A percentile compares a stretch with the other conserved stretches of the same genome.
Evolutionary conservation across 768 basidiomycete species (phyloP).

Genomic region (Leccinum fibrillosum): DNA sequence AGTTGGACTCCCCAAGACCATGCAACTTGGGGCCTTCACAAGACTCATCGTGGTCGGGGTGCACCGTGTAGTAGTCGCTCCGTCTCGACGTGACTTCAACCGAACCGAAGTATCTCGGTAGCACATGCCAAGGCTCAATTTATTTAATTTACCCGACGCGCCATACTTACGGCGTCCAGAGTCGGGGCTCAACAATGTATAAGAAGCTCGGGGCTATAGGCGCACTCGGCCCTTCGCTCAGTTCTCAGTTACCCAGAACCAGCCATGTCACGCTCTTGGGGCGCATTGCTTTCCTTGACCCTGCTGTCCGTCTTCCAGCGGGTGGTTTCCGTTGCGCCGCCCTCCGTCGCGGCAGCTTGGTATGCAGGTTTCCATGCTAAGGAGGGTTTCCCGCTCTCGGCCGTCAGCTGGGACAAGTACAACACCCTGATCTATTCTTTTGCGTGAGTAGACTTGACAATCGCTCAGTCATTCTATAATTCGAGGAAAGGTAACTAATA

Average conservation of each 20-base stretch:
- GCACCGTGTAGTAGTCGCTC: neutral
- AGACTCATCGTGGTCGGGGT: too few species aligned
- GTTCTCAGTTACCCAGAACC: neutral
- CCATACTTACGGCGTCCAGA: neutral
- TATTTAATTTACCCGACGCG: too few species aligned
- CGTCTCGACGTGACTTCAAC: neutral
- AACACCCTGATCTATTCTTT: slow-evolving; percentile 68
- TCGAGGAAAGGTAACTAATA: too few species aligned
- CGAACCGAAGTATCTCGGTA: neutral
- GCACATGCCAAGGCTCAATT: neutral
- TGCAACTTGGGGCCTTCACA: neutral
- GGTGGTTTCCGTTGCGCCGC: neutral
- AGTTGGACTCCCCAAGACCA: neutral
- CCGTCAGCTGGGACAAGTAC: slow-evolving; percentile 67
- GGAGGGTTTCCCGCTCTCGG: slow-evolving; percentile 45
- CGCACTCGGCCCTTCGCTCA: neutral
- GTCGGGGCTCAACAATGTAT: neutral
- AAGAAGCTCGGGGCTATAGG: neutral
- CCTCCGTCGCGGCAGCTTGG: slow-evolving; percentile 50
- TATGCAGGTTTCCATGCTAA: slow-evolving; percentile 60
- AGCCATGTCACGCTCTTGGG: neutral
- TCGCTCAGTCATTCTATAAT: too few species aligned
- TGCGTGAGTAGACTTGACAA: slow-evolving; percentile 36
- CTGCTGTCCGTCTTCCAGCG: neutral
- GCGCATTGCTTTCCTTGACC: neutral